These are phyloP conservation scores for Polytrichum formosum DNA, from an alignment of 225 moss, liverwort and hornwort genomes.

Conservation along the genomic window DNA sequence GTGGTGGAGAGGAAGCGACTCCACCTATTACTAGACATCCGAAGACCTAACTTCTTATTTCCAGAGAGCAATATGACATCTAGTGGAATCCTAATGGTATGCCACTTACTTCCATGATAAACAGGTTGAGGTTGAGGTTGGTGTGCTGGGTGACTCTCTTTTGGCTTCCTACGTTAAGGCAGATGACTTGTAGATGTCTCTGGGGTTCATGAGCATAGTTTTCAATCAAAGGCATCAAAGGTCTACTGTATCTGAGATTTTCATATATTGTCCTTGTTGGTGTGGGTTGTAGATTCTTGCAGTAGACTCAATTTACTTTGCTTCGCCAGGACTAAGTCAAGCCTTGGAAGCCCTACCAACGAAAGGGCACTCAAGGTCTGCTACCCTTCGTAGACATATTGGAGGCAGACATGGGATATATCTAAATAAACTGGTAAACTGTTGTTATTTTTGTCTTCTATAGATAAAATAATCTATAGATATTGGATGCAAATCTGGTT, in stretches of 20 bases:
- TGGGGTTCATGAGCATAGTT: too few species aligned
- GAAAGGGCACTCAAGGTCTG: constrained; percentile 44
- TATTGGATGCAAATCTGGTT: too few species aligned
- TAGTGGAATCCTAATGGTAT: constrained; percentile 72
- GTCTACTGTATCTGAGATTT: neutral
- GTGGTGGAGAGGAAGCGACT: constrained; percentile 67
- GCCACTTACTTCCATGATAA: constrained; percentile 1
- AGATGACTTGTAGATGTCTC: neutral
- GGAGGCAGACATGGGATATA: constrained; percentile 39
- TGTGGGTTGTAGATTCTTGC: constrained; percentile 54
- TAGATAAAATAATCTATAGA: too few species aligned
- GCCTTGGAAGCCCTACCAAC: constrained; percentile 33
- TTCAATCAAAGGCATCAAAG: too few species aligned
- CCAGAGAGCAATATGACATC: constrained; percentile 62
- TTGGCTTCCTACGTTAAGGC: neutral
- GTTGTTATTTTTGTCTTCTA: too few species aligned
- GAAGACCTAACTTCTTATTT: constrained; percentile 78
- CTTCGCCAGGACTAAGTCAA: constrained; percentile 46
- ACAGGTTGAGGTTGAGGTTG: neutral
- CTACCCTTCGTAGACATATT: constrained; percentile 44
- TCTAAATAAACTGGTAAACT: constrained; percentile 30
- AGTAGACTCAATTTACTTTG: constrained; percentile 47
- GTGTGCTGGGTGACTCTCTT: neutral
- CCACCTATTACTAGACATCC: constrained; percentile 61
- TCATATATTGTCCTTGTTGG: constrained; percentile 15